Conservation (phyloP, 345 rosid genomes). For the Jatropha curcas region DNA sequence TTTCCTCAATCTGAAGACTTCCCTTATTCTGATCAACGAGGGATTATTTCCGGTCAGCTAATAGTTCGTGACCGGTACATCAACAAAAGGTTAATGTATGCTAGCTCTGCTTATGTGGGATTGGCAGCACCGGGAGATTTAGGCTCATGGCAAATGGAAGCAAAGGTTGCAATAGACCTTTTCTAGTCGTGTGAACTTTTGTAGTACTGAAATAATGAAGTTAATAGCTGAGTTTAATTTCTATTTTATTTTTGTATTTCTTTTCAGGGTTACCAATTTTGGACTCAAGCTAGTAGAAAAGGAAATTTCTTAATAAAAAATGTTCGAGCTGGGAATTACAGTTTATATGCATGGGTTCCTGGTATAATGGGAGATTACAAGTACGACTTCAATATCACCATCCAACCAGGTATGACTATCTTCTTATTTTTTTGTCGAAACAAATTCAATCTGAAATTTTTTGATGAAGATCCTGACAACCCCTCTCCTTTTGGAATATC, state of each 20-base stretch:
- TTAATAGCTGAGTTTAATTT: background rate
- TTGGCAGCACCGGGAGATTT: constrained; percentile 65
- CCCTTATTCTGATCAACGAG: constrained; percentile 52
- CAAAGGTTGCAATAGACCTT: constrained; percentile 46
- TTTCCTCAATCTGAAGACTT: constrained; percentile 54
- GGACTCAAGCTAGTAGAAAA: constrained; percentile 54
- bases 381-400: constrained; percentile 35
- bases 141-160: constrained; percentile 87
- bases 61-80: constrained; percentile 59
- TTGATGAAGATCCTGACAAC: too few species aligned
- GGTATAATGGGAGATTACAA: constrained; percentile 72
- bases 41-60: constrained; percentile 59
- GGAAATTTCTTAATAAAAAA: constrained; percentile 62
- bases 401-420: constrained; percentile 47
- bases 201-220: background rate
- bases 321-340: constrained; percentile 64
- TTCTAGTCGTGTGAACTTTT: background rate
- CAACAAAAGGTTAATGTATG: constrained; percentile 27
- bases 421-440: background rate
- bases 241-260: background rate
- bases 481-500: too few species aligned
- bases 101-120: constrained; percentile 62
- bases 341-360: constrained; percentile 69
- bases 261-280: constrained; percentile 86
- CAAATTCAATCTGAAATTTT: too few species aligned